Evolutionary conservation across 257 asterid species (phyloP), one percentile per base, ranked within the genome.

Genomic region (Misopates orontium): DNA sequence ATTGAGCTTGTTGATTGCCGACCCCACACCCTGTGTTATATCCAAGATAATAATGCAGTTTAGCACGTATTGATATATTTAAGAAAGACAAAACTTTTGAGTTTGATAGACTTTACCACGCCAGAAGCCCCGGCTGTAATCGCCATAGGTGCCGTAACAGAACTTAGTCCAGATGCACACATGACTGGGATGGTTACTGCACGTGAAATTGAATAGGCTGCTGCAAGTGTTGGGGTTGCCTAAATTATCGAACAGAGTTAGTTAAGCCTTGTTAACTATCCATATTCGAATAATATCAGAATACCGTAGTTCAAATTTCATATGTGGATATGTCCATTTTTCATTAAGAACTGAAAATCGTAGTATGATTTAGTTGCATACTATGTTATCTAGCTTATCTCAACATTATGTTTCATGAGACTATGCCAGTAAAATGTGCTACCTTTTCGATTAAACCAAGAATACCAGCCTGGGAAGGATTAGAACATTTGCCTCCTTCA

Each of bases 81-180:
- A 36, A 36, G 42, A 36, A 36, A 36, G 42, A 36, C 42, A 36
- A 9, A 36, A 8, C 8, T 36, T 36, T 36, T 61, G 36, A 56
- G 19, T 20, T 20, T n/a, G 32, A 12, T 15, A 77, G 20, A 3
- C 76, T 31, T 36, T 82, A 91, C 96, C 88, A 91, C 95, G 61
- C 95, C 98, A 20, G 95, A 85, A 67, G 98, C 98, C 24, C 98
- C 98, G 0, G 96, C 93, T 12, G 91, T 71, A 54, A 91, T 91
- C 0, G 98, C 98, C 98, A 91, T 84, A 14, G 96, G 96, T 39
- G 94, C 95, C 1, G 96, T 91, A 21, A 91, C 95, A 1, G 98
- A 84, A 49, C 94, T 91, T 23, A 91, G 75, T 54, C 98, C 98
- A 12, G 98, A 91, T 13, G 98, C 79, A 71, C 96, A 91, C 96